Evolutionary conservation across 2,329 filamentous ascomycete genomes (phyloP).

Genomic region (Cordyceps farinosa): DNA sequence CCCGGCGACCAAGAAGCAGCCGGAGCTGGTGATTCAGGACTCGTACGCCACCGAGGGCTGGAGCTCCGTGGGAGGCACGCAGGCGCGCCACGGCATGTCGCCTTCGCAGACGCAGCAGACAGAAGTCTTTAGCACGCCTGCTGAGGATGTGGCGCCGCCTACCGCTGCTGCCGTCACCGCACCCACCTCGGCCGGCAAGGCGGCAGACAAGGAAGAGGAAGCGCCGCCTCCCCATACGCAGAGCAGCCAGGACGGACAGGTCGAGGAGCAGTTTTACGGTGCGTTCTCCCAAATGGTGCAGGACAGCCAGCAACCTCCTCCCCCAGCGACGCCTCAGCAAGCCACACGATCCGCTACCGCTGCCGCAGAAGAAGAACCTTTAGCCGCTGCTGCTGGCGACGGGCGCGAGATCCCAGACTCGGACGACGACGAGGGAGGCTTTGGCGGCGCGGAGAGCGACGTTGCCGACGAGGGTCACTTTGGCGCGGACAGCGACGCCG

Average conservation of each 20-base stretch:
- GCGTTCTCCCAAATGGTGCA: slow-evolving; percentile 3
- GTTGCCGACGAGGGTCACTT: slow-evolving; percentile 22
- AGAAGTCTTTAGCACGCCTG: slow-evolving; percentile 19
- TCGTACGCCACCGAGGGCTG: slow-evolving; percentile 40
- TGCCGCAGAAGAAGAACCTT: neutral
- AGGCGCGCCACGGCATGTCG: slow-evolving; percentile 21
- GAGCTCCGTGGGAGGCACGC: slow-evolving; percentile 26
- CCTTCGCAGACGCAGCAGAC: slow-evolving; percentile 21
- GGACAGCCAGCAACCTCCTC: neutral
- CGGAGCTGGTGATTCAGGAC: slow-evolving; percentile 42
- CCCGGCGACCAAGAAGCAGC: slow-evolving; percentile 19
- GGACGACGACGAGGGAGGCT: slow-evolving; percentile 39
- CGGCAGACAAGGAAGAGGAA: neutral
- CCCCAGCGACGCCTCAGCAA: neutral
- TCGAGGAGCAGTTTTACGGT: slow-evolving; percentile 6
- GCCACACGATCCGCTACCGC: neutral
- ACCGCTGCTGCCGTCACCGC: neutral
- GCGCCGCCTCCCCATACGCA: neutral
- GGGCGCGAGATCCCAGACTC: slow-evolving; percentile 47
- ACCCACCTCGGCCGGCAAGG: neutral
- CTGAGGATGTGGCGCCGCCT: neutral
- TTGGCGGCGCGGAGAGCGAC: slow-evolving; percentile 21
- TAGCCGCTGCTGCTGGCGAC: neutral
- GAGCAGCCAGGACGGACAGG: slow-evolving; percentile 1
- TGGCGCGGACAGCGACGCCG: slow-evolving; percentile 19